Percentiles rank a stretch among this genome's conserved stretches.
Evolutionary conservation across 2,329 filamentous ascomycete species (phyloP).

Genomic region (Chrysoporthe cubensis): DNA sequence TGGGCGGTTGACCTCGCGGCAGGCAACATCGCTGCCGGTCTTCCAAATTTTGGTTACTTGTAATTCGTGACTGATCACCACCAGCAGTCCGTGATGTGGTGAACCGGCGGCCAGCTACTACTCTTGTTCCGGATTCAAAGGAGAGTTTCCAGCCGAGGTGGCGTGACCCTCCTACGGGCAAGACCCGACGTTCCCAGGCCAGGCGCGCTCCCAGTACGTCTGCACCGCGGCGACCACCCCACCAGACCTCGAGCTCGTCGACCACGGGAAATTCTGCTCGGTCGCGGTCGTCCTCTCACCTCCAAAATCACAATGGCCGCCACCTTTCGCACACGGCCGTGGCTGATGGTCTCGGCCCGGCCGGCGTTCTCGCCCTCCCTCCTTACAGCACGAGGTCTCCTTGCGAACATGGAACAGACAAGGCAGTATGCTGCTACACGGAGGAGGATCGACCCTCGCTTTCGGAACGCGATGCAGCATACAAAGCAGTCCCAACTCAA

Average conservation of each 20-base stretch:
- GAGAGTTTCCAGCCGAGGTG: neutral
- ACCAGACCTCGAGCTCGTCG: neutral
- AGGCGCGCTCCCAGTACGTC: neutral
- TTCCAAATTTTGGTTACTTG: constrained; percentile 6
- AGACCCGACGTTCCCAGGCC: neutral
- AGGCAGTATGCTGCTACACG: constrained; percentile 6
- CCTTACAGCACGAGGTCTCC: constrained; percentile 2
- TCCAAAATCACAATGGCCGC: constrained; percentile 23
- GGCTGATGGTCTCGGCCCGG: constrained; percentile 12
- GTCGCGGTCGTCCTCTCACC: neutral
- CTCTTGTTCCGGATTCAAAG: neutral
- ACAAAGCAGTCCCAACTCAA: neutral
- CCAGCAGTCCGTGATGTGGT: neutral
- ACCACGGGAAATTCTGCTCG: neutral
- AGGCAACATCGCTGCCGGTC: neutral
- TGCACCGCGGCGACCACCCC: neutral
- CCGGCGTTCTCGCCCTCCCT: neutral
- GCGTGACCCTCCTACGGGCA: neutral
- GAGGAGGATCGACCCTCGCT: constrained; percentile 15
- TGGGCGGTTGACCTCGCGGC: neutral
- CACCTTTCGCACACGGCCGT: constrained; percentile 29
- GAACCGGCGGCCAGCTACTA: neutral
- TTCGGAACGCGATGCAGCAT: constrained; percentile 6
- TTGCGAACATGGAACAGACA: constrained; percentile 21
- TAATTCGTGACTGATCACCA: constrained; percentile 4